phyloP scores from a whole-genome alignment of 306 rosid species.

The Spatholobus suberectus region DNA sequence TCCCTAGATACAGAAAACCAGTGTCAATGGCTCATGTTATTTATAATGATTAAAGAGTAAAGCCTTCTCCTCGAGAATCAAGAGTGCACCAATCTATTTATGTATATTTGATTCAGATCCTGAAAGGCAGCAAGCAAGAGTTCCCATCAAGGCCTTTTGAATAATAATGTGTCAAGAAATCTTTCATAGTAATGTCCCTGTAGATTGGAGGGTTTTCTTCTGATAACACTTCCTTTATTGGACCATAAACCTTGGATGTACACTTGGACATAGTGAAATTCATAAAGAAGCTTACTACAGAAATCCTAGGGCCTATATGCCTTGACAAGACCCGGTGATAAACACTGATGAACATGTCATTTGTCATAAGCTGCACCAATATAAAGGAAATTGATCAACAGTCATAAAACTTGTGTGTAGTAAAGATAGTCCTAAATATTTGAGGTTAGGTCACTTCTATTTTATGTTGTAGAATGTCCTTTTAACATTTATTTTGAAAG shows the following conservation, averaged over 20 bases:
- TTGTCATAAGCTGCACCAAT: slow-evolving; percentile 41
- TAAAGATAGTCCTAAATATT: neutral
- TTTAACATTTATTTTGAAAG: neutral
- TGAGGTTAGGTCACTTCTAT: neutral
- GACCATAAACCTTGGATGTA: slow-evolving; percentile 30
- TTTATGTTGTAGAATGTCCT: neutral
- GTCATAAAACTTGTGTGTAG: neutral
- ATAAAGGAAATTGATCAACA: neutral
- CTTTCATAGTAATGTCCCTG: slow-evolving; percentile 28
- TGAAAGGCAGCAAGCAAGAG: slow-evolving; percentile 26
- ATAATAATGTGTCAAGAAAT: neutral
- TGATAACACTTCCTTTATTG: slow-evolving; percentile 49
- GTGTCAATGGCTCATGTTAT: neutral
- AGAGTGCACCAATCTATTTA: neutral
- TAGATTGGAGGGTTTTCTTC: slow-evolving; percentile 45
- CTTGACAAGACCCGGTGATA: slow-evolving; percentile 43
- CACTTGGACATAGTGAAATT: neutral
- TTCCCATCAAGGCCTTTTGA: slow-evolving; percentile 23
- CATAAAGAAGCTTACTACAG: slow-evolving; percentile 45
- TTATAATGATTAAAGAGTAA: neutral
- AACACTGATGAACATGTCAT: slow-evolving; percentile 50
- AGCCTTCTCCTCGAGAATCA: neutral
- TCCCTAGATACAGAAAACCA: neutral
- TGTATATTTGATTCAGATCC: neutral
- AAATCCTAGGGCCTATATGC: slow-evolving; percentile 47